Conservation (phyloP, 73 alveolate genomes). For the Durusdinium trenchii region DNA sequence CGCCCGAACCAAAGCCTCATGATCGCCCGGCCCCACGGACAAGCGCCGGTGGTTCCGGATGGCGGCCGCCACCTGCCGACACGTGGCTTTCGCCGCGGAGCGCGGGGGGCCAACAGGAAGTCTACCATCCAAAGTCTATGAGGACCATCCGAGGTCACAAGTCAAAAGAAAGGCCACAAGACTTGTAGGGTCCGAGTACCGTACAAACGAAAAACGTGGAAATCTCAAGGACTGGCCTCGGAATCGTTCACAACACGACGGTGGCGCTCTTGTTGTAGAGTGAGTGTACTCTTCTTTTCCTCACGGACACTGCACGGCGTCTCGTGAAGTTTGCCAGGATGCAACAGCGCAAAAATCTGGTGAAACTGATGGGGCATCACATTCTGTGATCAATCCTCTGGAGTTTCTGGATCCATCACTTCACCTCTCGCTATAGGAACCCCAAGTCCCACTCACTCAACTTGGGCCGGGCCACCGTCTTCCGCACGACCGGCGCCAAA, state of each 20-base stretch:
- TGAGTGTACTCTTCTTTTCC: too few relatives aligned
- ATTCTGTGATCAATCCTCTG: too few relatives aligned
- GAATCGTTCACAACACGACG: constrained; percentile 43
- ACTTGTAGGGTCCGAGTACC: neutral
- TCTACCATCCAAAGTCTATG: neutral
- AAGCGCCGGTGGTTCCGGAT: constrained; percentile 12
- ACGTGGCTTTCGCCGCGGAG: neutral
- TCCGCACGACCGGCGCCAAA: too few relatives aligned
- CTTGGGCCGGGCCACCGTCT: too few relatives aligned
- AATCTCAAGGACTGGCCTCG: neutral
- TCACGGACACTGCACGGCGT: too few relatives aligned
- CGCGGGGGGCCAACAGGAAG: neutral
- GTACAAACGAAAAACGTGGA: neutral
- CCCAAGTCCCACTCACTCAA: too few relatives aligned
- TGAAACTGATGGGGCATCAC: too few relatives aligned
- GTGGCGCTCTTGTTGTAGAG: neutral
- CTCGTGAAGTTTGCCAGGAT: too few relatives aligned
- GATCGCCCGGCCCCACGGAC: constrained; percentile 22
- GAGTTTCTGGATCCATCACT: too few relatives aligned
- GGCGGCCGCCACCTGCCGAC: constrained; percentile 53
- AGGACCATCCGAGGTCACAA: neutral
- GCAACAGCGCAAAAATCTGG: too few relatives aligned
- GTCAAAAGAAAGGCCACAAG: neutral
- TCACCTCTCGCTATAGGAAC: too few relatives aligned
- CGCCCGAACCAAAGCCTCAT: too few relatives aligned